Evolutionary conservation across 1,284 basidiomycete genomes (phyloP), one percentile per base, ranked within the genome.

Genomic region (Leccinum variabile): DNA sequence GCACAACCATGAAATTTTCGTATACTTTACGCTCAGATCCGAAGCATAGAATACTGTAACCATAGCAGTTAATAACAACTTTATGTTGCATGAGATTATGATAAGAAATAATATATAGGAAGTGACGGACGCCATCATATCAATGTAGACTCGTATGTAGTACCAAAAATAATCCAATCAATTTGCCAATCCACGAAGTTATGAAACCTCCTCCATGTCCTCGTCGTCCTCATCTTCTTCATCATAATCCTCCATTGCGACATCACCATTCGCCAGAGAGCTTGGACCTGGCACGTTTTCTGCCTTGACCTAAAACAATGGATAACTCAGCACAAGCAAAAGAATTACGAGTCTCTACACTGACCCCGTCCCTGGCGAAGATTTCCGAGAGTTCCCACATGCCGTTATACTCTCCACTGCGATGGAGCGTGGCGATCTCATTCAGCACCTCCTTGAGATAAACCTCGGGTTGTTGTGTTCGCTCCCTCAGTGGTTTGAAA

Each of bases 361-460:
- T 62, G 91, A 87, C 86, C 70, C 81, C 83, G 33, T 81, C 81
- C 62, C 83, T 84, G 68, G 85, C 85, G 75, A 82, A 90, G 66
- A 84, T 86, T 60, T 84, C 81, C 69, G 85, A 84, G 59, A 90
- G 22, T 25, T 25, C 22, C 22, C 22, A 25, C 22, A 25, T 75
- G 11, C 87, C 88, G 61, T 87, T 89, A 72, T 81, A 76, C 76
- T 91, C 89, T 59, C 95, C 95, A 58, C 88, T 88, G 61, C 89
- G 88, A 73, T 95, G 88, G 55, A 95, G 80, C 64, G 84, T 86
- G 2, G 92, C 95, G 55, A 98, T 89, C 66, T 94, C 90, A 52
- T 79, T 80, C 56, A 98, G 78, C 1, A 94, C 88, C 69, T 98
- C 94, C 69, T 95, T 92, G 62, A 98, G 84, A 76, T 95, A 98